A percentile compares a stretch with the other conserved stretches of the same genome.
phyloP scores from a whole-genome alignment of 768 basidiomycete species.

The Dacryopinax primogenitus region DNA sequence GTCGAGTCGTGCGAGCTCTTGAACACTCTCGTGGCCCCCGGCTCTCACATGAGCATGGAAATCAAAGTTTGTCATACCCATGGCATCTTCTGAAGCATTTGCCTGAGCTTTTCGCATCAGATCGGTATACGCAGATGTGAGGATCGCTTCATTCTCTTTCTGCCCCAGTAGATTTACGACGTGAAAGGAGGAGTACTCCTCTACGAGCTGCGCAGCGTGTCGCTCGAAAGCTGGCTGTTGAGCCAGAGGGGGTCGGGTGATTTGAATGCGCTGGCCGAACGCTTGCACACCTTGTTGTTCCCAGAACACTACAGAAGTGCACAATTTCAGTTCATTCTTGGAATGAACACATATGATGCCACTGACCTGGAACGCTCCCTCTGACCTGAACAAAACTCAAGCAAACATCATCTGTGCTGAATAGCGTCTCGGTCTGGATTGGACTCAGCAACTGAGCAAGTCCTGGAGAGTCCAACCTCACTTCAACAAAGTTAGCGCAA shows the following conservation, averaged over 20 bases:
- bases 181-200: constrained; percentile 74
- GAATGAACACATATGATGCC: too few species aligned
- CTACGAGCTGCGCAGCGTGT: constrained; percentile 74
- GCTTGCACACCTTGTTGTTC: constrained; percentile 94
- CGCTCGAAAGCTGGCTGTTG: constrained; percentile 96
- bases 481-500: constrained; percentile 94
- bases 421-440: constrained; percentile 71
- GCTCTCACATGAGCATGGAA: constrained; percentile 75
- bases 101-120: constrained; percentile 42
- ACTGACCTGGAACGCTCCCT: constrained; percentile 87
- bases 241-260: constrained; percentile 78
- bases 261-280: constrained; percentile 86
- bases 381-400: constrained; percentile 90
- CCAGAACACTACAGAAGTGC: constrained; percentile 68
- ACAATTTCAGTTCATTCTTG: constrained; percentile 14
- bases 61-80: constrained; percentile 80
- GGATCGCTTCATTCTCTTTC: constrained; percentile 79
- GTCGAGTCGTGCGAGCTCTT: constrained; percentile 57
- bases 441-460: constrained; percentile 4
- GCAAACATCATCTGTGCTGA: constrained; percentile 75
- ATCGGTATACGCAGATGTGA: constrained; percentile 70
- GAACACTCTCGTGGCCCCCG: constrained; percentile 78
- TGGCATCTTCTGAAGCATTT: constrained; percentile 48
- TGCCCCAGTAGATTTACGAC: constrained; percentile 83
- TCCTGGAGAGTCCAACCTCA: constrained; percentile 24